Conservation (phyloP, 2,329 filamentous ascomycete genomes). For the Microdochium paspali region DNA sequence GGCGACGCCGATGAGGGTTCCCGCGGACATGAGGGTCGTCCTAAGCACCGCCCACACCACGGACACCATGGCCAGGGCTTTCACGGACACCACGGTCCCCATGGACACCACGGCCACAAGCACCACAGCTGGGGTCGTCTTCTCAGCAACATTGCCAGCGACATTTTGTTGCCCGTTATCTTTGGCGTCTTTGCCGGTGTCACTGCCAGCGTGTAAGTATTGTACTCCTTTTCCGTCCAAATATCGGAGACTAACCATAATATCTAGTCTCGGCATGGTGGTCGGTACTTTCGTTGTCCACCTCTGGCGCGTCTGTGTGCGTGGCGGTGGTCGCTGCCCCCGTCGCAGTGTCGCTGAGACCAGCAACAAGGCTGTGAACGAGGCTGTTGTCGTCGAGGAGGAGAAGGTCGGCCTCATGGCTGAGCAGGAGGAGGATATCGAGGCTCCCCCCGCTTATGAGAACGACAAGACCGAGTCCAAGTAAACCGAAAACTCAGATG, state of each 20-base stretch:
- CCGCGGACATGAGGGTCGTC: slow-evolving; percentile 7
- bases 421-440: slow-evolving; percentile 19
- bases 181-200: slow-evolving; percentile 62
- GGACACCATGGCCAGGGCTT: slow-evolving; percentile 4
- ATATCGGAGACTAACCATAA: slow-evolving; percentile 14
- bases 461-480: slow-evolving; percentile 15
- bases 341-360: slow-evolving; percentile 19
- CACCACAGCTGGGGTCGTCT: slow-evolving; percentile 33
- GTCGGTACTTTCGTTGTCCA: slow-evolving; percentile 53
- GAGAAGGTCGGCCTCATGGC: slow-evolving; percentile 43
- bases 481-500: no score
- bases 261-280: slow-evolving; percentile 49
- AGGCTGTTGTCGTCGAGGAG: slow-evolving; percentile 28
- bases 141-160: slow-evolving; percentile 45
- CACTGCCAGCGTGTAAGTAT: slow-evolving; percentile 50
- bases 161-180: slow-evolving; percentile 58
- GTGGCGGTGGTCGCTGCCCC: slow-evolving; percentile 23
- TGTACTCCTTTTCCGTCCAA: background rate
- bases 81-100: slow-evolving; percentile 15
- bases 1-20: slow-evolving; percentile 11
- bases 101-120: slow-evolving; percentile 13
- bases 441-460: slow-evolving; percentile 17
- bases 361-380: slow-evolving; percentile 21
- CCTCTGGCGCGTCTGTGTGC: slow-evolving; percentile 44
- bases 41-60: slow-evolving; percentile 13